phyloP scores from a whole-genome alignment of 2,329 filamentous ascomycete species.

The Xylariaceae sp. region DNA sequence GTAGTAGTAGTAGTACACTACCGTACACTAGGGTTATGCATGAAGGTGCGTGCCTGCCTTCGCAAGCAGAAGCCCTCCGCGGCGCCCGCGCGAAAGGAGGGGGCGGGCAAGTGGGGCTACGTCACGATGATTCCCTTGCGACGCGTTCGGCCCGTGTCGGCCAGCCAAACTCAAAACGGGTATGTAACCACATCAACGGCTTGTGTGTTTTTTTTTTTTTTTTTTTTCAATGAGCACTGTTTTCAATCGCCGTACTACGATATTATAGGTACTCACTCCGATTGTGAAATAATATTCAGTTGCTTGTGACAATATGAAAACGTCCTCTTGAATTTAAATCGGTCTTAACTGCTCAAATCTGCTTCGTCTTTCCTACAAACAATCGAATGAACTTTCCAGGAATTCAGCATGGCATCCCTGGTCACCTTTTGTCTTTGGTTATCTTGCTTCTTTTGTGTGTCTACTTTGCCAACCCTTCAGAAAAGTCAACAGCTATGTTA shows the following conservation, averaged over 20 bases:
- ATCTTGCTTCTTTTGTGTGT: background rate
- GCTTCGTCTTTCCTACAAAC: no score
- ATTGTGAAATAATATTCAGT: no score
- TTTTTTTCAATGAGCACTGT: no score
- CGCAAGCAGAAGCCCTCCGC: no score
- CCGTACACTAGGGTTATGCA: no score
- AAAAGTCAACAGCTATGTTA: background rate
- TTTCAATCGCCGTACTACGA: no score
- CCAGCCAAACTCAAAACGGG: background rate
- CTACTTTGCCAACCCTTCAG: background rate
- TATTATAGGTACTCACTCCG: no score
- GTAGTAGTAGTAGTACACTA: no score
- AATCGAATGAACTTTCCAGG: background rate
- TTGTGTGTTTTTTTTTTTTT: no score
- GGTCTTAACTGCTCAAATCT: background rate
- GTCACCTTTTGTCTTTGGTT: background rate
- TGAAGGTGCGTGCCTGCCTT: background rate
- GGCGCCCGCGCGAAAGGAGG: background rate
- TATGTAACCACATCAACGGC: background rate
- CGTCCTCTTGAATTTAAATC: background rate
- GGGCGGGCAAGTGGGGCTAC: background rate
- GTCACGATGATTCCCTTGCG: background rate
- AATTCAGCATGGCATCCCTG: background rate
- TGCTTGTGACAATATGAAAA: no score
- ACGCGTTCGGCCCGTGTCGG: background rate